Evolutionary conservation across 2,329 filamentous ascomycete genomes (phyloP), one percentile per base, ranked within the genome.

Genomic region (Emmonsiellopsis sp.): DNA sequence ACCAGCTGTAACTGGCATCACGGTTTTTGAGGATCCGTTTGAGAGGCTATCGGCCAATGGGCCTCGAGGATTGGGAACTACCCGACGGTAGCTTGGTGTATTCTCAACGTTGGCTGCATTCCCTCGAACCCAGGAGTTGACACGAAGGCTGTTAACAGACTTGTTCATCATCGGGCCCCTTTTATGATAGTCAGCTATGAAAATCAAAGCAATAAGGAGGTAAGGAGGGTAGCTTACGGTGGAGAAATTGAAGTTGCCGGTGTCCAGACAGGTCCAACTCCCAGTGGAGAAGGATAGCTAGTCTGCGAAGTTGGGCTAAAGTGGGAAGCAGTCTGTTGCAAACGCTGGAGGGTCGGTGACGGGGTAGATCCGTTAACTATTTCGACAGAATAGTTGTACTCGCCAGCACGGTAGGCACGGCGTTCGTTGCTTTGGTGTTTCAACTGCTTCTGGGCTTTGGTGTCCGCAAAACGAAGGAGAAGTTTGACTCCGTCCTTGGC

Each of bases 401-500:
- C 93, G 54, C 93, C 93, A 55, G 92, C 93, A 55, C 93, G 88
- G 74, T 95, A 97, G 65, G 95, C 89, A 56, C 93, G 90, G 54
- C 91, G 88, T 68, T 95, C 90, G 34, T 93, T 90, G 42, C 92
- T 97, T 67, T 96, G 87, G 59, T 93, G 87, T 79, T 98, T 98
- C 61, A 98, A 79, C 67, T 93, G 84, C 77, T 98, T 98, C 72
- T 98, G 93, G 57, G 92, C 87, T 53, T 93, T 88, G 39, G 93
- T 98, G 66, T 98, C 93, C 58, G 94, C 92, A 69, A 95, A 98
- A 60, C 93, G 91, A 61, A 98, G 90, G 72, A 96, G 91, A 72
- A 93, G 82, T 58, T 91, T 84, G 59, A 93, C 82, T 32, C 86
- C 83, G 63, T 95, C 88, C 36, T 87, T 83, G 42, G 87, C 87